Base-by-base conservation (phyloP, 2,329 filamentous ascomycete species). In the Ascochyta rabiei region DNA sequence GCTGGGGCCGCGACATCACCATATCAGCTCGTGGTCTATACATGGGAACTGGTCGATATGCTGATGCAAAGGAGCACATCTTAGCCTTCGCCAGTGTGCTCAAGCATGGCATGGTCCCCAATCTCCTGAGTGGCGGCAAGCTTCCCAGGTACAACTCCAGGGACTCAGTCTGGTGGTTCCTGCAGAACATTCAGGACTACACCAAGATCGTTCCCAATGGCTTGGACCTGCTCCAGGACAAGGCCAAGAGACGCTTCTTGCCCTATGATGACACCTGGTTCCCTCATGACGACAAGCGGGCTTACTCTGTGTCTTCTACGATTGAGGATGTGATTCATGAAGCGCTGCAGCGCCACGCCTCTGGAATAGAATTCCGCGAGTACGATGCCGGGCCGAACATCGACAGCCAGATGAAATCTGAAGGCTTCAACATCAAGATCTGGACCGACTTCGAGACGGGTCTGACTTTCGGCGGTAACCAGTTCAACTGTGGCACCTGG, bases 91-190 rank as follows among this genome's bases (percentile, higher is more conserved):
- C 90, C 2, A 96, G 92, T 72, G 93, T 99, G 10, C 79, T 99
- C 63, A 99, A 99, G 80, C 95, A 99, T 67, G 95, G 95, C 45
- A 96, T 98, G 92, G 93, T 99, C 53, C 95, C 95, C 13, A 99
- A 99, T 69, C 82, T 99, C 18, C 82, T 99, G 13, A 89, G 91
- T 61, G 91, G 90, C 56, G 93, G 95, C 6, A 90, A 89, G 56
- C 83, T 88, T 15, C 95, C 95, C 3, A 85, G 95, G 23, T 99
- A 98, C 80, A 99, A 99, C 74, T 93, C 95, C 38, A 85, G 95
- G 57, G 95, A 99, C 75, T 96, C 95, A 0, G 86, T 97, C 37
- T 99, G 95, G 95, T 99, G 98, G 81, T 96, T 96, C 80, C 77
- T 99, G 46, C 95, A 99, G 74, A 90, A 90, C 61, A 93, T 98